These are phyloP conservation scores for Euphorbia schlechtendalii DNA, from an alignment of 441 rosid species.

Conservation along the genomic window DNA sequence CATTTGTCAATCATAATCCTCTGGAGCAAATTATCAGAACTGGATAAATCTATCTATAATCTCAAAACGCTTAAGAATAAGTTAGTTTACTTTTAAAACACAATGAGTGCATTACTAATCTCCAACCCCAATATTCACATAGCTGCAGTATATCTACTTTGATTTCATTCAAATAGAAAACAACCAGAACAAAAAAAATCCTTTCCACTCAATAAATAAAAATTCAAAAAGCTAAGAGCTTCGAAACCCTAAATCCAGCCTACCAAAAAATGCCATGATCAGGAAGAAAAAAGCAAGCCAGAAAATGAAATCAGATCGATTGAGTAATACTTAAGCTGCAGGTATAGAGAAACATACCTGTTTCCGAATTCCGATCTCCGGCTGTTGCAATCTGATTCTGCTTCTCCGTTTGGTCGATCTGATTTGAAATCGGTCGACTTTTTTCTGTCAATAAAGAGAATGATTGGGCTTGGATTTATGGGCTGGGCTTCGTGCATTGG, in stretches of 20 bases:
- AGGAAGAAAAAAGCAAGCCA: neutral
- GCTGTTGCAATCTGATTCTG: neutral
- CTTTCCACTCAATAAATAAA: neutral
- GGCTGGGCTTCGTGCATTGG: neutral
- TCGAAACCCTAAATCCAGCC: neutral
- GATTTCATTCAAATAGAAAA: too few relatives aligned
- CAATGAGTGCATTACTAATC: neutral
- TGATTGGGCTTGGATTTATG: neutral
- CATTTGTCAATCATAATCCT: neutral
- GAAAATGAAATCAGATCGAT: neutral
- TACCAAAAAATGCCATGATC: conserved; percentile 1
- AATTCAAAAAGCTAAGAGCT: neutral
- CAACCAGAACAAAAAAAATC: neutral
- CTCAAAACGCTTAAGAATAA: neutral
- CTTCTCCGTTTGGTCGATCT: neutral
- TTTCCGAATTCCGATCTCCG: neutral
- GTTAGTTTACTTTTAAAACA: neutral
- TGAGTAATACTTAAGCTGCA: neutral
- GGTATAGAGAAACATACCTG: neutral
- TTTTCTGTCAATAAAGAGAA: neutral
- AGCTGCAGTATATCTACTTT: too few relatives aligned
- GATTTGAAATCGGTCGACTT: neutral
- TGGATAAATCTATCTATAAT: neutral
- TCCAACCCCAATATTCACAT: too few relatives aligned
- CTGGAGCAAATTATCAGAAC: neutral